Conservation (phyloP, 2,329 filamentous ascomycete genomes). For the Epichloe amarillans region DNA sequence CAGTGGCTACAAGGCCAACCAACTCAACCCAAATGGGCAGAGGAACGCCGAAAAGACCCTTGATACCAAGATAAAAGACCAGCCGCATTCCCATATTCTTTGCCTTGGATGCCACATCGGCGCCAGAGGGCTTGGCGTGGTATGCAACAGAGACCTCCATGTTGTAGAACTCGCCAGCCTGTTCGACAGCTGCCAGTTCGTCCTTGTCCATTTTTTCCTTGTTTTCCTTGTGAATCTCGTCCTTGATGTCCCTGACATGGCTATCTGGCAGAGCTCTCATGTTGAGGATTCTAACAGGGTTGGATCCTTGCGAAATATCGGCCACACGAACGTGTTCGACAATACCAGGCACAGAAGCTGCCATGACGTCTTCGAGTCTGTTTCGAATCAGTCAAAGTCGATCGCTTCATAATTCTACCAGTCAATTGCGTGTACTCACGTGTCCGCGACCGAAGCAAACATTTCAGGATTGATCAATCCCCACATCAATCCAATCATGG, state of each 20-base stretch:
- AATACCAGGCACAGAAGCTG: conserved; percentile 77
- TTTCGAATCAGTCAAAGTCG: neutral
- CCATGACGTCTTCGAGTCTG: conserved; percentile 68
- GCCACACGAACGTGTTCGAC: conserved; percentile 93
- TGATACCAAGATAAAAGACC: conserved; percentile 84
- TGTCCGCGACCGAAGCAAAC: conserved; percentile 86
- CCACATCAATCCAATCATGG: conserved; percentile 72
- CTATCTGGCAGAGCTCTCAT: conserved; percentile 68
- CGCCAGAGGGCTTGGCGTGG: conserved; percentile 64
- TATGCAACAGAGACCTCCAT: conserved; percentile 84
- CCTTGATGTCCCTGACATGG: conserved; percentile 69
- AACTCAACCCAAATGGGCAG: conserved; percentile 82
- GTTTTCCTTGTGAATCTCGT: conserved; percentile 67
- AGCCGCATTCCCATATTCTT: conserved; percentile 96
- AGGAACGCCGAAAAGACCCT: conserved; percentile 78
- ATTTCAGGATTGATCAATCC: conserved; percentile 89
- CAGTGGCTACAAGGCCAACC: conserved; percentile 79
- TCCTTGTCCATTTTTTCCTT: conserved; percentile 69
- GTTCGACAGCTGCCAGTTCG: conserved; percentile 76
- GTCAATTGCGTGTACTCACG: conserved; percentile 22
- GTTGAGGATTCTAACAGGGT: conserved; percentile 78
- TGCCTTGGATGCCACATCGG: conserved; percentile 64
- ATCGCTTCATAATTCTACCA: neutral
- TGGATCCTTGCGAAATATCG: conserved; percentile 87
- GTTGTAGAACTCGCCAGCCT: conserved; percentile 87